phyloP scores from a whole-genome alignment of 495 filamentous ascomycete genomes.

The Filosporella fistucella region DNA sequence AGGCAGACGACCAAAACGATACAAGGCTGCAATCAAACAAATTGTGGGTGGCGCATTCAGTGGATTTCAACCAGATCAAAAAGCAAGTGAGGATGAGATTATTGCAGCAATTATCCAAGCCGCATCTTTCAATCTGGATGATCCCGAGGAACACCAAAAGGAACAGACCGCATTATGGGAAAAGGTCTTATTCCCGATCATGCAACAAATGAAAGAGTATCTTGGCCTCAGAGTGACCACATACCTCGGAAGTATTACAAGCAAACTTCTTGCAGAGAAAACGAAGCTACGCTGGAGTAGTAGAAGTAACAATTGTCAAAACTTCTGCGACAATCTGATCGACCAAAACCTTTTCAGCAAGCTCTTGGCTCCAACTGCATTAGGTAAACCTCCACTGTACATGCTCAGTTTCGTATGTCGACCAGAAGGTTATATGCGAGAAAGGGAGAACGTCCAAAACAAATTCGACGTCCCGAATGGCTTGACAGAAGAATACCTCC shows the following conservation, averaged over 20 bases:
- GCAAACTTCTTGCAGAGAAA: conserved; percentile 21
- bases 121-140: background rate
- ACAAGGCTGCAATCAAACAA: conserved; percentile 39
- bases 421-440: conserved; percentile 7
- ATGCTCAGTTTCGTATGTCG: conserved; percentile 36
- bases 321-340: conserved; percentile 29
- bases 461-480: conserved; percentile 37
- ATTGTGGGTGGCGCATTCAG: conserved; percentile 34
- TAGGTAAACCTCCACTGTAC: conserved; percentile 21
- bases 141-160: no score
- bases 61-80: conserved; percentile 23
- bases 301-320: conserved; percentile 30
- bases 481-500: conserved; percentile 39
- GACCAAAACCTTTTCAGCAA: conserved; percentile 27
- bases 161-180: background rate
- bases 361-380: conserved; percentile 22
- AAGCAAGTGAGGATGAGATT: conserved; percentile 21
- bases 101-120: conserved; percentile 16
- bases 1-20: conserved; percentile 9
- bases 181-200: background rate
- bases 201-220: background rate
- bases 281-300: background rate
- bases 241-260: conserved; percentile 26
- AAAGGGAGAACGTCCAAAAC: background rate
- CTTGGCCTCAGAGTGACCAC: conserved; percentile 15